Percentiles rank a stretch among this genome's conserved stretches.
Evolutionary conservation across 164 flowering plant genomes (phyloP).

Genomic region (Litsea cubeba): DNA sequence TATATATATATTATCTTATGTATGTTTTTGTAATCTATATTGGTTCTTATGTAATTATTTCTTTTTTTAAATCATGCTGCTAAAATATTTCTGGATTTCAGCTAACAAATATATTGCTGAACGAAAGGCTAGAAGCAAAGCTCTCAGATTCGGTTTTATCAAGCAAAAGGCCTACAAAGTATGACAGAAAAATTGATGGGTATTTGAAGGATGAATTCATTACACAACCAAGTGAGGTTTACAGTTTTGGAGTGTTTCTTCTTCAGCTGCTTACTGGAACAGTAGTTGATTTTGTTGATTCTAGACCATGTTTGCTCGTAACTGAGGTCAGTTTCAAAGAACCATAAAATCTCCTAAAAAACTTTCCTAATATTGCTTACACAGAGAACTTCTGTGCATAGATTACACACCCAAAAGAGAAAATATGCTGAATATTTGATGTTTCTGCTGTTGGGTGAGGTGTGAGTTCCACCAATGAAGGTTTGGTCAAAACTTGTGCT

Average conservation of each 20-base stretch:
- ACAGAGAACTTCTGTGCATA: too few relatives aligned
- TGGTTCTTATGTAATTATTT: too few relatives aligned
- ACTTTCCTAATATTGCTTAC: too few relatives aligned
- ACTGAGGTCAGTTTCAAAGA: conserved; percentile 13
- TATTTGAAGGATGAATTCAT: neutral
- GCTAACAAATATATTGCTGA: conserved; percentile 22
- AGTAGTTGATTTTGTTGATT: neutral
- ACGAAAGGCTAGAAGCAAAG: conserved; percentile 26
- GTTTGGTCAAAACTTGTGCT: too few relatives aligned
- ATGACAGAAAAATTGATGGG: neutral
- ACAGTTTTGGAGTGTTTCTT: conserved; percentile 19
- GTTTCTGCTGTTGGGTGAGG: too few relatives aligned
- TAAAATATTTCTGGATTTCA: conserved; percentile 2
- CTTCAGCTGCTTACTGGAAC: conserved; percentile 23
- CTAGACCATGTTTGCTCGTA: conserved; percentile 6
- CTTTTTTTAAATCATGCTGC: neutral
- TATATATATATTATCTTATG: too few relatives aligned
- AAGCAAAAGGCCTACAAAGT: conserved; percentile 3
- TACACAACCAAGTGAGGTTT: conserved; percentile 12
- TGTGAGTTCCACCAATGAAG: too few relatives aligned
- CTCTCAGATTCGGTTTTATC: conserved; percentile 15
- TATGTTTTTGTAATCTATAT: too few relatives aligned
- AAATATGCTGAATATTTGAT: too few relatives aligned
- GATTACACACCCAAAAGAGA: too few relatives aligned
- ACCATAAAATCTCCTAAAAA: neutral